Evolutionary conservation across 2,329 filamentous ascomycete species (phyloP), one percentile per base, ranked within the genome.

Genomic region (Raffaelea albimanens): DNA sequence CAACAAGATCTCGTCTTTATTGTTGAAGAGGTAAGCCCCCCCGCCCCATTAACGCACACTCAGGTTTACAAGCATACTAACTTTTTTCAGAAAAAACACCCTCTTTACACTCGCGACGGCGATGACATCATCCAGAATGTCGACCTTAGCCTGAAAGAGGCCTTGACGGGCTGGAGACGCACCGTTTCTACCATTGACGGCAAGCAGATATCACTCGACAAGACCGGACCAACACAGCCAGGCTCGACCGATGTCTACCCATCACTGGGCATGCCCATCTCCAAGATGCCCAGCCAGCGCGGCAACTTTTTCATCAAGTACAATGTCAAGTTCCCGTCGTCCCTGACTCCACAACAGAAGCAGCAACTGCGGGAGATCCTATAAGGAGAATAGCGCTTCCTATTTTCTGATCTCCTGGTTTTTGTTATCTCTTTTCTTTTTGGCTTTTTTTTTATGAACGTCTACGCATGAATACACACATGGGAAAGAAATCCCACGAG

Each of bases 1-100:
- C 87, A 89, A 50, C 93, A 98, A 65, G 93, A 98, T 66, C 67
- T 98, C 45, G 90, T 96, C 64, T 95, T 98, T 59, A 84, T 98
- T 50, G 79, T 98, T 20, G 85, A 89, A 66, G 91, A 96, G 83
- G 88, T 90, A 78, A 72, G 82, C 61, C 5, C n/a, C 34, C 34
- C n/a, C n/a, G 8, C 7, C 34, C 5, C 5, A 33, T 31, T 46
- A 41, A 10, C 29, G 40, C 18, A n/a, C n/a, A 33, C 47, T 47
- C 41, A 4, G 29, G 8, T 21, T n/a, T 47, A 10, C 29, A 5
- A 22, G 13, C 4, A 22, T 49, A 49, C 71, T 75, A 67, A 78
- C 68, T 29, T 7, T 29, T 29, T 29, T 55, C 56, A 95, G 87
- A 95, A 95, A 83, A 73, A 82, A 33, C 89, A 98, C 59, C 78